Evolutionary conservation across 371 early-diverging fungal species (phyloP).

Genomic region (Mucor ambiguus): DNA sequence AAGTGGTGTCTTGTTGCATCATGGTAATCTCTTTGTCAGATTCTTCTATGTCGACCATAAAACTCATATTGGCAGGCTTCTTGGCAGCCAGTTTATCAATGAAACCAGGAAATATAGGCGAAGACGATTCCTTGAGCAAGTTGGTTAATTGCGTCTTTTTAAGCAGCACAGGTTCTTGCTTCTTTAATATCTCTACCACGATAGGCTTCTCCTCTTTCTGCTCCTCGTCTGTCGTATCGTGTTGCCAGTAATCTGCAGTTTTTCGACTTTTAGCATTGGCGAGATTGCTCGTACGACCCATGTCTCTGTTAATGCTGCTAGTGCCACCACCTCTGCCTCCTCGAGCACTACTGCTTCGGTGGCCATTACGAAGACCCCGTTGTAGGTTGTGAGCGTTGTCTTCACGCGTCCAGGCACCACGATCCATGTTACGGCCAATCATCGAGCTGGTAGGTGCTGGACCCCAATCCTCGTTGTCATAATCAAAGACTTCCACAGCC

Average conservation of each 20-base stretch:
- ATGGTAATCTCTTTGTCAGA: conserved; percentile 15
- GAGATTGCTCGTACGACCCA: background rate
- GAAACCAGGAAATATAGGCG: conserved; percentile 34
- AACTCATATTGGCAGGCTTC: conserved; percentile 35
- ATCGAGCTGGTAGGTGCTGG: background rate
- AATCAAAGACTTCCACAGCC: conserved; percentile 5
- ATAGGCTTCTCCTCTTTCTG: conserved; percentile 1
- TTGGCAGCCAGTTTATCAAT: conserved; percentile 29
- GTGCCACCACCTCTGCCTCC: background rate
- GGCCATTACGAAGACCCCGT: conserved; percentile 4
- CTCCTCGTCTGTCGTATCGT: background rate
- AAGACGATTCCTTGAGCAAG: conserved; percentile 20
- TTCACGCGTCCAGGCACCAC: conserved; percentile 17
- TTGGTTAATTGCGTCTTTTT: conserved; percentile 6
- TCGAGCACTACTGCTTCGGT: background rate
- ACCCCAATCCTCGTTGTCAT: conserved; percentile 16
- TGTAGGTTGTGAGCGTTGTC: background rate
- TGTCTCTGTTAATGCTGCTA: background rate
- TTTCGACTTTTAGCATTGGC: background rate
- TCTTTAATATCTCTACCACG: conserved; percentile 17
- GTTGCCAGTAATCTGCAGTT: conserved; percentile 7
- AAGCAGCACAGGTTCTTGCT: conserved; percentile 5
- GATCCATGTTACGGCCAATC: conserved; percentile 2
- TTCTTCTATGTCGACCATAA: conserved; percentile 33
- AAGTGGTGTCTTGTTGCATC: background rate